Conservation (phyloP, 1,284 basidiomycete species). For the Papiliotrema fonsecae region DNA sequence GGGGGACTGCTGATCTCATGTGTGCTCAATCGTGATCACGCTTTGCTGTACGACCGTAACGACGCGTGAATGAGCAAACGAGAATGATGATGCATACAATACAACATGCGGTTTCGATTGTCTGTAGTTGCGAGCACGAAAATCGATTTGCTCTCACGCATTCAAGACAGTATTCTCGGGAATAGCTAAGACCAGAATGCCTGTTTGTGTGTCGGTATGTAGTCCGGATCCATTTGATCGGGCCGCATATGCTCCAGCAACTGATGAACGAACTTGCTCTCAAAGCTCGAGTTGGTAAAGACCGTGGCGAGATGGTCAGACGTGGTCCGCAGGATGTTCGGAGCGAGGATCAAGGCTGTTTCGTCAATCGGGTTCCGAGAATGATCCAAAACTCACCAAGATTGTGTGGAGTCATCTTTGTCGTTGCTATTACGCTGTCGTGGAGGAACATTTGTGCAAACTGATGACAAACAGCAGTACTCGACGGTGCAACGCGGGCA, state of each 20-base stretch:
- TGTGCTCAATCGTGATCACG: too few relatives aligned
- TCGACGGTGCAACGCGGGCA: constrained; percentile 76
- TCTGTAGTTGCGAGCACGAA: too few relatives aligned
- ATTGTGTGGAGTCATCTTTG: constrained; percentile 69
- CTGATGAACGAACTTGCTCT: constrained; percentile 80
- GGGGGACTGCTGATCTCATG: neutral
- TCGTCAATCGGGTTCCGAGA: constrained; percentile 49
- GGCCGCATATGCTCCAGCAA: constrained; percentile 73
- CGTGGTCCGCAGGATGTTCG: constrained; percentile 75
- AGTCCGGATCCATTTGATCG: constrained; percentile 65
- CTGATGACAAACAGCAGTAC: constrained; percentile 80
- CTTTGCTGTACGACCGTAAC: too few relatives aligned
- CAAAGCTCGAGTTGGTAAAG: constrained; percentile 82
- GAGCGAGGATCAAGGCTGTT: constrained; percentile 72
- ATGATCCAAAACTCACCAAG: constrained; percentile 27
- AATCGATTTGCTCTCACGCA: too few relatives aligned
- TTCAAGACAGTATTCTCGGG: too few relatives aligned
- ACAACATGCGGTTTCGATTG: too few relatives aligned
- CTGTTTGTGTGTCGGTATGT: constrained; percentile 45
- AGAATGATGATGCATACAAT: too few relatives aligned
- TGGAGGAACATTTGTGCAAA: constrained; percentile 83
- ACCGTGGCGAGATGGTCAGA: constrained; percentile 77
- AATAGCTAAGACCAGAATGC: too few relatives aligned
- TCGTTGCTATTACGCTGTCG: constrained; percentile 62
- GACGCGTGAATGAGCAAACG: too few relatives aligned